These are phyloP conservation scores for Botrytis squamosa DNA, from an alignment of 2,329 filamentous ascomycete species.

Conservation along the genomic window DNA sequence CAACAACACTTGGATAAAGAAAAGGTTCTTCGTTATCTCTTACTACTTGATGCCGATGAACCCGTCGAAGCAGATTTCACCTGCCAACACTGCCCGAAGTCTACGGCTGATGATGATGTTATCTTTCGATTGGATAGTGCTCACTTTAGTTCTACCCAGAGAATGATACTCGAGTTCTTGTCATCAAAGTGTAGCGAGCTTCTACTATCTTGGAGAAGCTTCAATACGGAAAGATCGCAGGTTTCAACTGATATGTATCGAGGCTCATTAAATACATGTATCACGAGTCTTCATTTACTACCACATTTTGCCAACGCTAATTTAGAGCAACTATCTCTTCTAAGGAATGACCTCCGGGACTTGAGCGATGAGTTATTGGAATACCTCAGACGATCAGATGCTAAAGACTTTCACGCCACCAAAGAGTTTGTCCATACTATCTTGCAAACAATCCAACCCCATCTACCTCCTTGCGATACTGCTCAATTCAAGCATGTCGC, in stretches of 20 bases:
- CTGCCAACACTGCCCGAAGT: constrained; percentile 32
- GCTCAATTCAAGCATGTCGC: constrained; percentile 26
- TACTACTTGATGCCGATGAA: constrained; percentile 47
- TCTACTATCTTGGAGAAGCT: constrained; percentile 33
- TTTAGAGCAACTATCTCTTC: constrained; percentile 25
- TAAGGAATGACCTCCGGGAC: constrained; percentile 26
- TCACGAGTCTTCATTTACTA: constrained; percentile 33
- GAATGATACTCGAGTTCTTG: constrained; percentile 38
- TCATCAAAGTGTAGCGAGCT: constrained; percentile 34
- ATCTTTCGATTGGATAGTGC: constrained; percentile 31
- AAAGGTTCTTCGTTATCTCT: constrained; percentile 52
- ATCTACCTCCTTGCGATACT: constrained; percentile 33
- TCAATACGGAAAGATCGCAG: constrained; percentile 29
- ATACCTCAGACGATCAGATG: constrained; percentile 27
- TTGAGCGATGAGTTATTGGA: constrained; percentile 30
- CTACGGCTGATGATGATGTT: constrained; percentile 16
- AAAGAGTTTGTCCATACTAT: constrained; percentile 30
- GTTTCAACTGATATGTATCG: constrained; percentile 36
- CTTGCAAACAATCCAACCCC: constrained; percentile 35
- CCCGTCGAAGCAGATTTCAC: neutral
- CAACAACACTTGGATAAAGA: constrained; percentile 41
- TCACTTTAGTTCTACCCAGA: constrained; percentile 34
- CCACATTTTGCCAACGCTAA: constrained; percentile 29
- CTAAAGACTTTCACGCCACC: constrained; percentile 22
- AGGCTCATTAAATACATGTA: constrained; percentile 33